Percentiles rank a stretch among this genome's conserved stretches.
These are phyloP conservation scores for Spiromastix sp. DNA, from an alignment of 2,329 filamentous ascomycete species.

Conservation along the genomic window DNA sequence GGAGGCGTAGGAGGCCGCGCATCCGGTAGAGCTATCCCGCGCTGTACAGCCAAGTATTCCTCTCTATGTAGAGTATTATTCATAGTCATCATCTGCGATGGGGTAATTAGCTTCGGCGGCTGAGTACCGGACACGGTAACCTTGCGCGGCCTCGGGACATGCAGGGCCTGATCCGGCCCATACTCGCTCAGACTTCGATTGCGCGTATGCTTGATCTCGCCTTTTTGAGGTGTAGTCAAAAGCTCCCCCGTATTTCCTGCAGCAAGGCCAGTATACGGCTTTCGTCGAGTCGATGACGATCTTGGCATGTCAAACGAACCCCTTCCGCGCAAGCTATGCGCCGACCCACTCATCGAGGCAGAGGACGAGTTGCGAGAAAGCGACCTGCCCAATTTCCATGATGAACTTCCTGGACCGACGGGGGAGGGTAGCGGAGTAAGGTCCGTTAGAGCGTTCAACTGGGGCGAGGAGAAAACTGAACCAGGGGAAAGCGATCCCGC, in stretches of 20 bases:
- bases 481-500: conserved; percentile 45
- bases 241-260: too few relatives aligned
- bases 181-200: conserved; percentile 88
- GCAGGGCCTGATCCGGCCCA: conserved; percentile 59
- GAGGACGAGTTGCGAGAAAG: conserved; percentile 33
- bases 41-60: conserved; percentile 65
- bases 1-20: conserved; percentile 67
- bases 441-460: conserved; percentile 65
- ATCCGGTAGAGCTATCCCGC: conserved; percentile 56
- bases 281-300: conserved; percentile 19
- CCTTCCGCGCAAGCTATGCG: conserved; percentile 23
- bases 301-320: conserved; percentile 26
- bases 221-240: too few relatives aligned
- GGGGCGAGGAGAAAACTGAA: conserved; percentile 61
- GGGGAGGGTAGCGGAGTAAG: conserved; percentile 72
- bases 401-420: conserved; percentile 36
- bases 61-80: conserved; percentile 56
- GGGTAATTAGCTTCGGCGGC: conserved; percentile 35
- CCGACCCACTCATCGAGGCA: conserved; percentile 28
- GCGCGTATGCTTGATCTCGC: conserved; percentile 45
- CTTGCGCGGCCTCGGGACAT: conserved; percentile 57
- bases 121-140: conserved; percentile 59
- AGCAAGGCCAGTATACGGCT: conserved; percentile 1
- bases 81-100: conserved; percentile 33
- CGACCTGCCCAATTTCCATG: conserved; percentile 47